Evolutionary conservation across 2,329 filamentous ascomycete species (phyloP).

Genomic region (Stagonosporopsis vannaccii): DNA sequence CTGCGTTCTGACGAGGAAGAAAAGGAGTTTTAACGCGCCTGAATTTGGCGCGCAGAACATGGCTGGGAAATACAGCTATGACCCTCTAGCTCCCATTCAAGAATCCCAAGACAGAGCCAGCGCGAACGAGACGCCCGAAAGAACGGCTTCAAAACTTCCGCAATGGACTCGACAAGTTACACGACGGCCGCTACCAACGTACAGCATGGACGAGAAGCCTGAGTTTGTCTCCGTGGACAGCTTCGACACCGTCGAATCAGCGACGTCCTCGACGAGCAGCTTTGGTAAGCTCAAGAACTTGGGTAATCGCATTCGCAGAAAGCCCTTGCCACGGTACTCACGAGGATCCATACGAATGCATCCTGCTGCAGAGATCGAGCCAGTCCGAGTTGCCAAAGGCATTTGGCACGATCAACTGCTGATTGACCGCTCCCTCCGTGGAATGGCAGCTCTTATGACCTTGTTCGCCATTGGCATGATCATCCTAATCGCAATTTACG

Average conservation of each 20-base stretch:
- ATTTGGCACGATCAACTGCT: conserved; percentile 42
- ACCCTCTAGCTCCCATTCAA: conserved; percentile 19
- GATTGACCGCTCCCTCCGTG: conserved; percentile 36
- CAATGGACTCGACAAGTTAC: conserved; percentile 9
- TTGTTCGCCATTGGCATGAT: conserved; percentile 28
- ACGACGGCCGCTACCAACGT: conserved; percentile 4
- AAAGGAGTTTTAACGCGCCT: background rate
- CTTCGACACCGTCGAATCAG: conserved; percentile 23
- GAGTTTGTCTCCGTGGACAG: conserved; percentile 23
- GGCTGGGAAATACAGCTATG: conserved; percentile 24
- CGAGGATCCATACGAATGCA: conserved; percentile 26
- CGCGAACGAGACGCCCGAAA: conserved; percentile 1
- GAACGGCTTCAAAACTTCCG: background rate
- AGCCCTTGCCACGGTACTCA: conserved; percentile 25
- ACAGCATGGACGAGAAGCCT: conserved; percentile 10
- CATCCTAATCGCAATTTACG: conserved; percentile 27
- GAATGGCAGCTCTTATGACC: conserved; percentile 35
- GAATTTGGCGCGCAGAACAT: conserved; percentile 1
- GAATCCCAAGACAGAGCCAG: conserved; percentile 22
- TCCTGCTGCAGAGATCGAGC: conserved; percentile 32
- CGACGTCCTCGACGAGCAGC: conserved; percentile 23
- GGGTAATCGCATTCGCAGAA: conserved; percentile 26
- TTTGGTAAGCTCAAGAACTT: conserved; percentile 26
- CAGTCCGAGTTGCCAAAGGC: conserved; percentile 31
- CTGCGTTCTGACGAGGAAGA: background rate